A percentile compares a stretch with the other conserved stretches of the same genome.
Conservation (phyloP, 345 rosid species). For the Boechera stricta region DNA sequence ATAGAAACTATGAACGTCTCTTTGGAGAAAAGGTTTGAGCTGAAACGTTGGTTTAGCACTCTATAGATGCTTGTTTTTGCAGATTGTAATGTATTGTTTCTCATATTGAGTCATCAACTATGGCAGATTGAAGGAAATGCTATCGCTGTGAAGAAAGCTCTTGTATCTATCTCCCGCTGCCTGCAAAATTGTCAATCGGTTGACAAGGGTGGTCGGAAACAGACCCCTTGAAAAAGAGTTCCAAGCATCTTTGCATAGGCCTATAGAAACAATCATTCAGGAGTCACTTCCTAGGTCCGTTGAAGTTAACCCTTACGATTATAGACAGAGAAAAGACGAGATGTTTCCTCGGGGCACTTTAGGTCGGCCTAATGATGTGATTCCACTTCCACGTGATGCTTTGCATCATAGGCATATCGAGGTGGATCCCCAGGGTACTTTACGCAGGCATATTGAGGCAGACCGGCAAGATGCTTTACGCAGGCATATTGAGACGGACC, state of each 20-base stretch:
- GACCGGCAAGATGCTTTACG: conserved; percentile 31
- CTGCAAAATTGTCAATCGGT: conserved; percentile 71
- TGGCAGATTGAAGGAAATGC: conserved; percentile 85
- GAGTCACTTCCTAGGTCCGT: conserved; percentile 47
- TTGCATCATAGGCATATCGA: conserved; percentile 44
- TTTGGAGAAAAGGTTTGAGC: background rate
- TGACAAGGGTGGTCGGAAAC: conserved; percentile 48
- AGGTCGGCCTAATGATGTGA: conserved; percentile 33
- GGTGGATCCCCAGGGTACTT: conserved; percentile 19
- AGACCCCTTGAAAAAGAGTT: conserved; percentile 39
- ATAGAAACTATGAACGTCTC: background rate
- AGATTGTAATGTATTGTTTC: conserved; percentile 1
- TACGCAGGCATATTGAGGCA: conserved; percentile 41
- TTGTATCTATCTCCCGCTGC: conserved; percentile 68
- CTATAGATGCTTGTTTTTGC: conserved; percentile 12
- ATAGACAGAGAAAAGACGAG: conserved; percentile 14
- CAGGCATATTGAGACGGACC: conserved; percentile 44
- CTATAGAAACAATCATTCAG: conserved; percentile 43
- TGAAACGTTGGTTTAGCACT: background rate
- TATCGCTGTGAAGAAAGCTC: conserved; percentile 72
- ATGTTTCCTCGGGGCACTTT: conserved; percentile 29
- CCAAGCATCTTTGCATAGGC: conserved; percentile 43
- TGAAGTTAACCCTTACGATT: conserved; percentile 43
- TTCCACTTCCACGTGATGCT: conserved; percentile 34
- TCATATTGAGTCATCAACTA: conserved; percentile 25